Evolutionary conservation across 2,329 filamentous ascomycete genomes (phyloP), one percentile per base, ranked within the genome.

Genomic region (Ceratocystis colombiana): DNA sequence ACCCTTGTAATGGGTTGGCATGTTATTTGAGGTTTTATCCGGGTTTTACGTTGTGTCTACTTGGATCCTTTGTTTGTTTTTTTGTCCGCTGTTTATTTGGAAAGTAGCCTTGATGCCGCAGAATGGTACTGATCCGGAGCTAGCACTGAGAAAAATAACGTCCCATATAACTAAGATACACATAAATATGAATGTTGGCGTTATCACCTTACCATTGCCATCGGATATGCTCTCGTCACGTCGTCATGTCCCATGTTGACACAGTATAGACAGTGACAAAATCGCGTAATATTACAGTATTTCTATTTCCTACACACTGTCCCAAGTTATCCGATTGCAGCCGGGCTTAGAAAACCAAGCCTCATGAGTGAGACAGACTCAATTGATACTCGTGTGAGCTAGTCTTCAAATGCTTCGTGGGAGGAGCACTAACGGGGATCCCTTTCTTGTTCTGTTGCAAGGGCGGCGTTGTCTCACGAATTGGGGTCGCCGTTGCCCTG

Each of bases 1-100:
- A 37, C 57, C 53, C 45, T 61, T 55, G 28, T 22, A 37, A 62
- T 44, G 50, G 63, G 45, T 45, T 20, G 45, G 57, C 8, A 66
- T 45, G 50, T 53, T 45, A 33, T 55, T 55, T 53, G 20, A 62
- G 44, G 30, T 50, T 28, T 25, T 30, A 30, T 45, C 48, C 33
- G 41, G 20, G 46, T 28, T 61, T 66, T 37, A 37, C 10, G 33
- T 15, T 55, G 10, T n/a, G 30, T 22, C 25, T 17, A 28, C 44
- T 55, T 66, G 41, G 22, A 28, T 48, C 30, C 20, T 22, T 62
- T 55, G 12, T 30, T 65, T 61, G 17, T 41, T 62, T 37, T 45
- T 66, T 62, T 62, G n/a, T 62, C 44, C 12, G 2, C n/a, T 59
- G 22, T 17, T 6, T 20, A 57, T 59, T n/a, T 59, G 48, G 22